phyloP scores from a whole-genome alignment of 2,329 filamentous ascomycete species.

The Septoria petroselini region DNA sequence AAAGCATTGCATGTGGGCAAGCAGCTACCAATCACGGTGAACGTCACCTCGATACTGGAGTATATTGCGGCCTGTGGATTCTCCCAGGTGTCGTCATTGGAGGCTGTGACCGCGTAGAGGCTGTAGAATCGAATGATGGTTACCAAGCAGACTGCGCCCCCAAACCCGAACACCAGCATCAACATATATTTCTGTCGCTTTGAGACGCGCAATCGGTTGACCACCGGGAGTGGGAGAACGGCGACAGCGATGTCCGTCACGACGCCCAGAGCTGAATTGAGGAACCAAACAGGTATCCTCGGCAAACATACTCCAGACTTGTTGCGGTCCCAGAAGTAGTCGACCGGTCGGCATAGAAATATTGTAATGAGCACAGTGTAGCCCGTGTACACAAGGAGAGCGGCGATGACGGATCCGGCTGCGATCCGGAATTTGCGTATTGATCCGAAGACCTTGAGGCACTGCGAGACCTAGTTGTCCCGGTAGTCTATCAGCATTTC shows the following conservation, averaged over 20 bases:
- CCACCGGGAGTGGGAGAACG: slow-evolving; percentile 34
- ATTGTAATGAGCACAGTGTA: not conserved
- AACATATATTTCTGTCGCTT: slow-evolving; percentile 32
- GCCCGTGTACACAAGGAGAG: not conserved
- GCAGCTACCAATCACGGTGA: too few relatives aligned
- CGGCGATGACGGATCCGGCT: not conserved
- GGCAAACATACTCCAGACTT: not conserved
- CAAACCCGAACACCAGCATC: slow-evolving; percentile 36
- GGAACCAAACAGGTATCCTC: slow-evolving; percentile 2
- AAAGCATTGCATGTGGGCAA: too few relatives aligned
- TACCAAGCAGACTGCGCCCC: slow-evolving; percentile 27
- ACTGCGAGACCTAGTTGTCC: slow-evolving; percentile 9
- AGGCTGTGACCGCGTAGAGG: slow-evolving; percentile 24
- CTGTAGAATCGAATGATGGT: slow-evolving; percentile 28
- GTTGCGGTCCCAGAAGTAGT: slow-evolving; percentile 4
- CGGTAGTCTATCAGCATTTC: too few relatives aligned
- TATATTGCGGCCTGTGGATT: slow-evolving; percentile 25
- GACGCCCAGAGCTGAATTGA: slow-evolving; percentile 19
- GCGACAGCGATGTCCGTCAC: slow-evolving; percentile 34
- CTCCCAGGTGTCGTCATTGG: slow-evolving; percentile 27
- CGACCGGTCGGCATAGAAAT: slow-evolving; percentile 1
- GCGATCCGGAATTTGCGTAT: slow-evolving; percentile 3
- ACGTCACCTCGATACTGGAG: slow-evolving; percentile 28
- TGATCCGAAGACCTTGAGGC: slow-evolving; percentile 1
- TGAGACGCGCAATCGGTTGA: slow-evolving; percentile 30